These are phyloP conservation scores for Saposhnikovia divaricata DNA, from an alignment of 129 eudicot species.

Conservation along the genomic window DNA sequence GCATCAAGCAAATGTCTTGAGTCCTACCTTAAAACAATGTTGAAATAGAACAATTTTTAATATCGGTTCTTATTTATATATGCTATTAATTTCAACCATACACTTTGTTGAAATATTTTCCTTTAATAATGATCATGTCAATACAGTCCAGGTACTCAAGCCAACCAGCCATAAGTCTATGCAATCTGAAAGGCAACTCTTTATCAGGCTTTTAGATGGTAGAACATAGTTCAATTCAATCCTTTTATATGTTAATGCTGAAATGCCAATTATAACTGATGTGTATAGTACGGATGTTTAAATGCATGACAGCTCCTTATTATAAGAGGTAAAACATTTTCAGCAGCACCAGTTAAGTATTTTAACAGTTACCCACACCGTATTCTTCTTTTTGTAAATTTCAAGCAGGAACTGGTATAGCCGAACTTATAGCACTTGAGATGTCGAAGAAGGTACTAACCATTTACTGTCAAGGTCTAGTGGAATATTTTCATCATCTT, in stretches of 20 bases:
- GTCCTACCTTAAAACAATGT: background rate
- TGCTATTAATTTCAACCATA: background rate
- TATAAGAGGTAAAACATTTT: background rate
- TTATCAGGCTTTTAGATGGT: background rate
- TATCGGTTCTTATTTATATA: too few species aligned
- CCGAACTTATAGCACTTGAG: slow-evolving; percentile 92
- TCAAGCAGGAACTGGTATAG: slow-evolving; percentile 91
- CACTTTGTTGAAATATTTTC: background rate
- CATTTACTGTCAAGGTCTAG: too few species aligned
- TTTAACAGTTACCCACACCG: too few species aligned
- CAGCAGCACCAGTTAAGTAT: too few species aligned
- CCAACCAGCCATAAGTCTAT: background rate
- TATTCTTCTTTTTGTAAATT: slow-evolving; percentile 17
- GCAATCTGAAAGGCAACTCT: background rate
- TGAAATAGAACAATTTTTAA: background rate
- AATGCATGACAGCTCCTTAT: background rate
- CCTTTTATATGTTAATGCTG: background rate
- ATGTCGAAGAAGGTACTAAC: slow-evolving; percentile 69
- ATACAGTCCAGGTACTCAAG: background rate
- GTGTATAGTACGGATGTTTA: background rate
- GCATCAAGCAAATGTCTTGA: slow-evolving; percentile 25
- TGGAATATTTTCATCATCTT: too few species aligned
- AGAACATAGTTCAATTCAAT: background rate
- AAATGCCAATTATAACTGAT: background rate
- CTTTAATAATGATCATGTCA: background rate